Evolutionary conservation across 176 grass and related monocot genomes (phyloP).

Genomic region (Poa pratensis): DNA sequence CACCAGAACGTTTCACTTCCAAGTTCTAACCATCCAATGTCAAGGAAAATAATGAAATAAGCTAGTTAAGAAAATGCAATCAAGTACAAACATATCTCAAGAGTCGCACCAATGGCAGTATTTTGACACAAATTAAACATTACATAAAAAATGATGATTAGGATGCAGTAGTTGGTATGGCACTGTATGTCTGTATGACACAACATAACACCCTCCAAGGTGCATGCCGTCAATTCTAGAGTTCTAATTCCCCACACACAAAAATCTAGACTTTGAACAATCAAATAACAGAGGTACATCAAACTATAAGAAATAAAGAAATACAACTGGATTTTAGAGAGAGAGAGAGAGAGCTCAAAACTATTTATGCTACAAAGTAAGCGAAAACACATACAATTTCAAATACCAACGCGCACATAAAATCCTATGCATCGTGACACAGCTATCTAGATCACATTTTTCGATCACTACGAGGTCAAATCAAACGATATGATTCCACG

Average conservation of each 20-base stretch:
- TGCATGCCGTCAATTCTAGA: background rate
- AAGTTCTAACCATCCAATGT: background rate
- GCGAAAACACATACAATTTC: background rate
- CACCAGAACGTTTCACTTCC: background rate
- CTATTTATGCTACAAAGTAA: background rate
- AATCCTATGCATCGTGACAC: background rate
- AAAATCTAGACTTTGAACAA: background rate
- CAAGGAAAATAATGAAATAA: conserved; percentile 18
- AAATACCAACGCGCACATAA: background rate
- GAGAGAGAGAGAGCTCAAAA: background rate
- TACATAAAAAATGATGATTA: background rate
- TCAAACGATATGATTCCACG: background rate
- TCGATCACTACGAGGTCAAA: conserved; percentile 10
- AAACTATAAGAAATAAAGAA: background rate
- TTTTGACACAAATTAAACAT: conserved; percentile 3
- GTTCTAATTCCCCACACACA: background rate
- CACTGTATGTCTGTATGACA: background rate
- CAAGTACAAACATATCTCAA: background rate
- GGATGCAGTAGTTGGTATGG: background rate
- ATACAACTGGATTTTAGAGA: background rate
- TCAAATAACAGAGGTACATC: conserved; percentile 1
- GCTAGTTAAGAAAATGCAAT: conserved; percentile 23
- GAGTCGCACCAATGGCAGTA: background rate
- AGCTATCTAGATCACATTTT: conserved; percentile 1
- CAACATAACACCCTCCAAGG: background rate